Base-by-base conservation (phyloP, 805 yeast species). In the Lipomyces yamanashiensis region DNA sequence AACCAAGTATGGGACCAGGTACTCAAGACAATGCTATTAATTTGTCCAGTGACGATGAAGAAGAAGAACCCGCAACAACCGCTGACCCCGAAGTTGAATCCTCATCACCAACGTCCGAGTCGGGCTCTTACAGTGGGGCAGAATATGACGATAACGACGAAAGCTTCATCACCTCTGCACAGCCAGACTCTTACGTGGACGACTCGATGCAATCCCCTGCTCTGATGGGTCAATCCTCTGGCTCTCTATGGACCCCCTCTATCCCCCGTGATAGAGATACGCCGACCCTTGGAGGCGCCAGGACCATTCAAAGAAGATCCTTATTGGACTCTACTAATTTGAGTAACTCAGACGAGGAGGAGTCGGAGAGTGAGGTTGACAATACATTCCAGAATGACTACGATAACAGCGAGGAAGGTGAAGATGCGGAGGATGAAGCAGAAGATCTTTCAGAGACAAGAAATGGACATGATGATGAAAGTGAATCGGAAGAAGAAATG, bases 171-270 rank as follows among this genome's bases (percentile, higher is more conserved):
- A 43, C 23, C 5, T 55, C 57, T 3, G 45, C 43, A 12, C 41
- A 21, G 37, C 48, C 37, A 34, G 37, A 33, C 13, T 40, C 15
- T 12, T 15, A 19, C 36, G 17, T 15, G n/a, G 21, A 19, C 2
- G 57, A 41, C n/a, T 15, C 40, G 13, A 33, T 28, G 36, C 43
- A 19, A 15, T 57, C 55, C 33, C 34, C 48, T 49, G 52, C 47
- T 37, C 15, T 50, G 19, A 49, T 41, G 13, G 45, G 39, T n/a
- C 44, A 39, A 34, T 34, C 56, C 8, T 39, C 51, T 7, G 53
- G 54, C 17, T 55, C 64, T 17, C 34, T 55, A 36, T 56, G 64
- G 64, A 60, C 63, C 1, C 63, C 63, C 2, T 53, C 55, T 13
- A 60, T 60, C 34, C 63, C 63, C 15, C 15, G 41, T 19, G 52